A percentile compares a stretch with the other conserved stretches of the same genome.
These are phyloP conservation scores for Heliamphora exappendiculata DNA, from an alignment of 148 eudicot species.

Conservation along the genomic window DNA sequence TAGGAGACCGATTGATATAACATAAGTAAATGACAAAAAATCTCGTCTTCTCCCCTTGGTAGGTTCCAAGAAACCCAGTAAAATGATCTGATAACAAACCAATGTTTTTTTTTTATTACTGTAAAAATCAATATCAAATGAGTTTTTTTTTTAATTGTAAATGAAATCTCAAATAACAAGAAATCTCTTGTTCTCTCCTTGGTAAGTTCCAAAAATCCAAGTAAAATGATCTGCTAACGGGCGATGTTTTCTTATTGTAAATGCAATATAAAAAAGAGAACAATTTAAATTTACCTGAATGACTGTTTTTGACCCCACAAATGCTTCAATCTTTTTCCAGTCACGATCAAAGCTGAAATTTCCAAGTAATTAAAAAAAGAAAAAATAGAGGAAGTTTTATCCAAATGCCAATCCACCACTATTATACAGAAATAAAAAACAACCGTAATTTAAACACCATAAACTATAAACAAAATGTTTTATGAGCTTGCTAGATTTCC, in stretches of 20 bases:
- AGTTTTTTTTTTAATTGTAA: no score
- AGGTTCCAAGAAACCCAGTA: no score
- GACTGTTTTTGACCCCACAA: constrained; percentile 86
- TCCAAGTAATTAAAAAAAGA: background rate
- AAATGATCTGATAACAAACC: no score
- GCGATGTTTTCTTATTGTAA: background rate
- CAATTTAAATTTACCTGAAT: constrained; percentile 54
- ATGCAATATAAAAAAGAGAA: no score
- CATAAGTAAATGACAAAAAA: no score
- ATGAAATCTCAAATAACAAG: no score
- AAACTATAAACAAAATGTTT: background rate
- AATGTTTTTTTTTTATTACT: no score
- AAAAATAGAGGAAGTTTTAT: background rate
- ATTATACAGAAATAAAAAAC: background rate
- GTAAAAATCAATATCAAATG: no score
- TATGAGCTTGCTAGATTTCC: background rate
- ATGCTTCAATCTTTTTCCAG: constrained; percentile 97
- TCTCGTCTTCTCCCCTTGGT: no score
- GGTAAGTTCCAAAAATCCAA: background rate
- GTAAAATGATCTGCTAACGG: background rate
- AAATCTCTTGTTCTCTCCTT: background rate
- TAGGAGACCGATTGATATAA: background rate
- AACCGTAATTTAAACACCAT: background rate
- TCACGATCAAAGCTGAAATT: constrained; percentile 84
- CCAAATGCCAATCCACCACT: background rate